Conservation (phyloP, 2,329 filamentous ascomycete species). For the Penicillium polonicum region DNA sequence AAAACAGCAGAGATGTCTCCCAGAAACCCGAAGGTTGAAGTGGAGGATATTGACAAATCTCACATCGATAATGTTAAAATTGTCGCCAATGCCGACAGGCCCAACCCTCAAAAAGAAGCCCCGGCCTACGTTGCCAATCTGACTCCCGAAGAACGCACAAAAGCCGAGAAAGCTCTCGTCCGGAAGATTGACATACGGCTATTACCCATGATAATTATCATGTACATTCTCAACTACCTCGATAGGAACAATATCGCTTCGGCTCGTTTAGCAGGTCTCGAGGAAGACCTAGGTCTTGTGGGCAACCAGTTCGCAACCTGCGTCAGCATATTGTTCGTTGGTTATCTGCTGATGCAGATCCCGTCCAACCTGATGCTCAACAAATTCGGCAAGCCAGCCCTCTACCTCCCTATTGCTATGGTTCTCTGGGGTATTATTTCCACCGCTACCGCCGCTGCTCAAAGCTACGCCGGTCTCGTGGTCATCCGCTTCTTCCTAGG, state of each 20-base stretch:
- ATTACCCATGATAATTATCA: conserved; percentile 68
- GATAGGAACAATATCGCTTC: conserved; percentile 58
- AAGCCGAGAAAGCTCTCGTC: conserved; percentile 59
- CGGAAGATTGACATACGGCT: conserved; percentile 69
- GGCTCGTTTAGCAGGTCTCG: conserved; percentile 28
- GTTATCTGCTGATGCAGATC: conserved; percentile 63
- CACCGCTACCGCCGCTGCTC: conserved; percentile 40
- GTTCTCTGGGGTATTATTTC: conserved; percentile 62
- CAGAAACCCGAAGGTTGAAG: conserved; percentile 16
- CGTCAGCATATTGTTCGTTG: conserved; percentile 51
- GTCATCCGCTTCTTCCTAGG: conserved; percentile 49
- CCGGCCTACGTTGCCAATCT: conserved; percentile 43
- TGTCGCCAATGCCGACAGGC: conserved; percentile 27
- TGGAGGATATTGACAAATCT: conserved; percentile 23
- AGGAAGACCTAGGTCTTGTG: conserved; percentile 28
- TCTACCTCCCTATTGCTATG: conserved; percentile 56
- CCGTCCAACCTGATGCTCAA: conserved; percentile 52
- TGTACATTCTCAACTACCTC: conserved; percentile 76
- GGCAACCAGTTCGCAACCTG: conserved; percentile 30
- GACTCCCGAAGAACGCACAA: conserved; percentile 52
- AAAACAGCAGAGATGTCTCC: conserved; percentile 16
- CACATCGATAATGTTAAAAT: conserved; percentile 27
- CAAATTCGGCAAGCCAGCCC: conserved; percentile 50
- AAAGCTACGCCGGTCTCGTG: conserved; percentile 50
- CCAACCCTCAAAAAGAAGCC: conserved; percentile 29